Evolutionary conservation across 2,329 filamentous ascomycete species (phyloP).

Genomic region (Cadophora luteo-olivacea): DNA sequence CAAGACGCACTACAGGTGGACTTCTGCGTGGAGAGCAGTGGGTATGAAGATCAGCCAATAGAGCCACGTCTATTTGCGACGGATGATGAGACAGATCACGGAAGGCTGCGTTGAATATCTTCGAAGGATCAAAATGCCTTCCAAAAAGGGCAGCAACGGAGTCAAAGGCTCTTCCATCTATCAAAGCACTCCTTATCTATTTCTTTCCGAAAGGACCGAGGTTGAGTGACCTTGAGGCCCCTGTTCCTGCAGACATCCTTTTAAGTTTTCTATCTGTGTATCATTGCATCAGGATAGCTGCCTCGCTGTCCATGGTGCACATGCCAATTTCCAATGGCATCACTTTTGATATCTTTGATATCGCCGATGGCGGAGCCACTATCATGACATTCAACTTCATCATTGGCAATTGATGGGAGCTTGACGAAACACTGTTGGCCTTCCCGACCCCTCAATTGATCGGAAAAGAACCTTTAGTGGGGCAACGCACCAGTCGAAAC

Average conservation of each 20-base stretch:
- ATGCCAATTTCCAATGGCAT: constrained; percentile 3
- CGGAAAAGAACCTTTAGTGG: constrained; percentile 1
- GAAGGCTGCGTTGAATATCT: not conserved
- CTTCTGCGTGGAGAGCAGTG: not conserved
- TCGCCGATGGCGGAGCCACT: not conserved
- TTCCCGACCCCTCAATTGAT: constrained; percentile 14
- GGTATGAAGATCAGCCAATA: not conserved
- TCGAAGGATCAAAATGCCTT: not conserved
- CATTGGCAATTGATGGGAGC: not conserved
- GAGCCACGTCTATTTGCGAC: not conserved
- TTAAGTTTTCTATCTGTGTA: constrained; percentile 4
- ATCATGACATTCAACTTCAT: not conserved
- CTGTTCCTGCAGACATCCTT: constrained; percentile 7
- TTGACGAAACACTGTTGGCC: not conserved
- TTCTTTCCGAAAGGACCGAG: not conserved
- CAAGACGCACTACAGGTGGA: not conserved
- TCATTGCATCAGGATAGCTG: not conserved
- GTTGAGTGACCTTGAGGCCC: not conserved
- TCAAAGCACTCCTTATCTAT: not conserved
- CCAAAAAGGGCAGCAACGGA: not conserved
- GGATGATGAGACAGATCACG: not conserved
- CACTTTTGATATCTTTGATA: not conserved
- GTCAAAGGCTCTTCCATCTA: not conserved
- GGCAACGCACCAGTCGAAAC: not conserved
- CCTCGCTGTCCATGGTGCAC: not conserved